Conservation (phyloP, 2,329 filamentous ascomycete genomes). For the Xylaria sp. region DNA sequence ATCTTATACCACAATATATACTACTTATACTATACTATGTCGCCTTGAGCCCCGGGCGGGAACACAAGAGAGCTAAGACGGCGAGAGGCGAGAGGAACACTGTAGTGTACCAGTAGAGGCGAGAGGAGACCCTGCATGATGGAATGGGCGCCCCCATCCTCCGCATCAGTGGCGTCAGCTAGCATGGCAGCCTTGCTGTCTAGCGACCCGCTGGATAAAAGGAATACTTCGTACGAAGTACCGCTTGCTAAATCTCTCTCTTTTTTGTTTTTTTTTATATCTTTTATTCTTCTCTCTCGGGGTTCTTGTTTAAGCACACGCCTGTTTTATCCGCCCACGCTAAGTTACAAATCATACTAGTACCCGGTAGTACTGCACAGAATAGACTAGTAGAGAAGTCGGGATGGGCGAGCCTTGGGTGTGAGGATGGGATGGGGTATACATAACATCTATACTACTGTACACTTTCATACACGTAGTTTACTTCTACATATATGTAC, state of each 20-base stretch:
- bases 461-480: not conserved
- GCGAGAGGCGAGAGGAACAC: conserved; percentile 29
- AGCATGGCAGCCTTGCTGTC: conserved; percentile 39
- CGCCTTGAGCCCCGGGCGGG: not conserved
- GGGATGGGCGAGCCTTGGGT: not conserved
- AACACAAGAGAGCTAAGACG: not conserved
- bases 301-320: conserved; percentile 17
- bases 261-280: too few relatives aligned
- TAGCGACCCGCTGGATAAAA: conserved; percentile 31
- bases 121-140: conserved; percentile 50
- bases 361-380: not conserved
- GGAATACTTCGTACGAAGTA: not conserved
- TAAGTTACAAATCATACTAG: conserved; percentile 2
- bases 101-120: too few relatives aligned
- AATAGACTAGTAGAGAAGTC: too few relatives aligned
- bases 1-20: not conserved
- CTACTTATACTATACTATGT: not conserved
- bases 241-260: conserved; percentile 30
- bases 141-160: conserved; percentile 46
- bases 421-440: conserved; percentile 4
- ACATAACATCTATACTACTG: not conserved
- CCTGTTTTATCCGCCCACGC: conserved; percentile 6
- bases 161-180: conserved; percentile 51
- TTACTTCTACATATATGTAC: too few relatives aligned
- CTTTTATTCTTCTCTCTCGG: not conserved